Evolutionary conservation across 2,329 filamentous ascomycete genomes (phyloP).

Genomic region (Nigrograna mackinnonii): DNA sequence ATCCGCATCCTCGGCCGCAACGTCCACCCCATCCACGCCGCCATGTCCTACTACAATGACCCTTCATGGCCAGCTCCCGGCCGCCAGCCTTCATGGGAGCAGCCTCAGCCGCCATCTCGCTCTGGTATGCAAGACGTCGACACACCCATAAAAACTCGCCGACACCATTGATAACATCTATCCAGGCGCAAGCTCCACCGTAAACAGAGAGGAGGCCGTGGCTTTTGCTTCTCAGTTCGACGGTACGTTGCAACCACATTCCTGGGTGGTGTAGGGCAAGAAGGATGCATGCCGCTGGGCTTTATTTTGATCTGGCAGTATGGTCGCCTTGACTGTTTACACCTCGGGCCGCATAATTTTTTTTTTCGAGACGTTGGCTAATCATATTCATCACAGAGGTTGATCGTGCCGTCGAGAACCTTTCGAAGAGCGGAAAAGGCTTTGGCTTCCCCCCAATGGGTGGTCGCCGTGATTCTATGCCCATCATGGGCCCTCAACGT

Average conservation of each 20-base stretch:
- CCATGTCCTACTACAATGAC: slow-evolving; percentile 73
- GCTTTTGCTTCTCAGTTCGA: slow-evolving; percentile 89
- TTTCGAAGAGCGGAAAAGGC: slow-evolving; percentile 95
- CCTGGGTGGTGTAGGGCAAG: not conserved
- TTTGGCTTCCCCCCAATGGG: slow-evolving; percentile 59
- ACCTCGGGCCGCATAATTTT: not conserved
- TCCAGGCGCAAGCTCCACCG: slow-evolving; percentile 73
- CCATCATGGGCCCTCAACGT: slow-evolving; percentile 61
- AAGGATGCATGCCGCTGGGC: too few relatives aligned
- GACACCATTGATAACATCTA: slow-evolving; percentile 30
- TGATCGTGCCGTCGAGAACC: slow-evolving; percentile 91
- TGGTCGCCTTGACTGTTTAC: not conserved
- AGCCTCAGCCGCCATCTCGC: slow-evolving; percentile 71
- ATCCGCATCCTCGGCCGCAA: slow-evolving; percentile 10
- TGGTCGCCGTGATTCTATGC: slow-evolving; percentile 81
- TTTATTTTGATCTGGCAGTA: slow-evolving; percentile 1
- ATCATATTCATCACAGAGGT: slow-evolving; percentile 67
- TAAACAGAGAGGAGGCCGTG: slow-evolving; percentile 67
- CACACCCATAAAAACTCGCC: not conserved
- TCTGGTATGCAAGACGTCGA: slow-evolving; percentile 62
- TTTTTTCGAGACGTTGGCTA: not conserved
- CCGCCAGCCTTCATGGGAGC: slow-evolving; percentile 72
- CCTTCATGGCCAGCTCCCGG: slow-evolving; percentile 63
- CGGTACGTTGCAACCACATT: slow-evolving; percentile 62
- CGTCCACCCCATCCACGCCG: slow-evolving; percentile 8